These are phyloP conservation scores for Wickerhamomyces sydowiorum DNA, from an alignment of 805 yeast species.

Conservation along the genomic window DNA sequence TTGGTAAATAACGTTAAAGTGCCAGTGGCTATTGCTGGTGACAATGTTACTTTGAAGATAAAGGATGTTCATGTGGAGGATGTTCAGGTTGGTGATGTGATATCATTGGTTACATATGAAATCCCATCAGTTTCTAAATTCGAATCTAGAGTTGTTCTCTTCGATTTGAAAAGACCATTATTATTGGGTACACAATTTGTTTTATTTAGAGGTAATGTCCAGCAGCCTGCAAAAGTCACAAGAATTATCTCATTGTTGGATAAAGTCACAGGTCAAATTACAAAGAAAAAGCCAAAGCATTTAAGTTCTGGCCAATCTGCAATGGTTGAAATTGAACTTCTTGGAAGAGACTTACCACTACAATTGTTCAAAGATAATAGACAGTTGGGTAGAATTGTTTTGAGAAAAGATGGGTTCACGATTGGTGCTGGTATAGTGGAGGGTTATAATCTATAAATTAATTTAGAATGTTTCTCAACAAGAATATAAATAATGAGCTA, in stretches of 20 bases:
- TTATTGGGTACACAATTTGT: constrained; percentile 90
- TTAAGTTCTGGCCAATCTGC: constrained; percentile 97
- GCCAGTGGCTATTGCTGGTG: constrained; percentile 82
- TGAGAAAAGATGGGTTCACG: constrained; percentile 99
- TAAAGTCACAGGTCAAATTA: constrained; percentile 88
- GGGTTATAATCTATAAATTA: constrained; percentile 15
- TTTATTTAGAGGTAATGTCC: constrained; percentile 89
- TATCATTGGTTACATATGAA: constrained; percentile 87
- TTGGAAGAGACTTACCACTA: constrained; percentile 85
- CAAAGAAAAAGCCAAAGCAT: constrained; percentile 87
- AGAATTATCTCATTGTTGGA: constrained; percentile 78
- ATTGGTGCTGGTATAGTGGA: constrained; percentile 99
- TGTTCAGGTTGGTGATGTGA: constrained; percentile 88
- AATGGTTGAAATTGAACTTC: constrained; percentile 81
- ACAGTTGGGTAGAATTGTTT: constrained; percentile 96
- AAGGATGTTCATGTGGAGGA: constrained; percentile 88
- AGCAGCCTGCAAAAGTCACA: constrained; percentile 85
- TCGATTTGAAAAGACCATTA: constrained; percentile 91
- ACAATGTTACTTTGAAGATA: constrained; percentile 86
- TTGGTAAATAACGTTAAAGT: constrained; percentile 85
- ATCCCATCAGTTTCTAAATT: constrained; percentile 77
- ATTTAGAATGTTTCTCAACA: neutral
- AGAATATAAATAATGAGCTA: neutral
- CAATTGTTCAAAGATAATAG: constrained; percentile 94
- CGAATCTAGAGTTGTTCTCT: constrained; percentile 78